Percentiles rank a stretch among this genome's conserved stretches.
Evolutionary conservation across 2,329 filamentous ascomycete species (phyloP).

Genomic region (Aureobasidium lini): DNA sequence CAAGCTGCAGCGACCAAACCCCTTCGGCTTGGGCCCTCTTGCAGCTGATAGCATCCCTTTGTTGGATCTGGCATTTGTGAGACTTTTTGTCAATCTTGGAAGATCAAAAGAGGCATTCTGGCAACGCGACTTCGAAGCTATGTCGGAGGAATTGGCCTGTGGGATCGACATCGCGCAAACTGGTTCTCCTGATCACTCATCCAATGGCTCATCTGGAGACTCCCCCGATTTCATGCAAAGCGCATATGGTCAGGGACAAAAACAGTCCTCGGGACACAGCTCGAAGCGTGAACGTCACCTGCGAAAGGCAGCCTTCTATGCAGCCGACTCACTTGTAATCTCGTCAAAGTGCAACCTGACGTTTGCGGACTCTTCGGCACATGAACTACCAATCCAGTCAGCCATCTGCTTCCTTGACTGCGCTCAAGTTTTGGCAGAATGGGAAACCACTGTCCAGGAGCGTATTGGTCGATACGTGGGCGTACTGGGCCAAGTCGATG

Average conservation of each 20-base stretch:
- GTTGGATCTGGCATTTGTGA: constrained; percentile 83
- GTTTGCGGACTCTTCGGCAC: constrained; percentile 73
- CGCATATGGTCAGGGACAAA: constrained; percentile 20
- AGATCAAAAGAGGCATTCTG: constrained; percentile 89
- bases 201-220: constrained; percentile 43
- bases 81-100: constrained; percentile 87
- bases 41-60: constrained; percentile 87
- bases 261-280: constrained; percentile 20
- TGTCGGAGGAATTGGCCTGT: constrained; percentile 77
- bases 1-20: constrained; percentile 75
- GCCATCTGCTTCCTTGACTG: constrained; percentile 92
- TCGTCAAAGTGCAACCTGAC: constrained; percentile 79
- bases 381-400: constrained; percentile 81
- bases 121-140: constrained; percentile 85
- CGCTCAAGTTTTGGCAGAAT: constrained; percentile 87
- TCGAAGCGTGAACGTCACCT: constrained; percentile 68
- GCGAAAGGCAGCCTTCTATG: constrained; percentile 90
- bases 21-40: constrained; percentile 70
- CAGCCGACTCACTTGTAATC: constrained; percentile 83
- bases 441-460: constrained; percentile 88
- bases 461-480: constrained; percentile 86
- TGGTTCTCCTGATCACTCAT: constrained; percentile 14
- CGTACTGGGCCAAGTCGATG: constrained; percentile 72
- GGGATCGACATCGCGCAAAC: constrained; percentile 70
- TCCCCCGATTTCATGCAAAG: constrained; percentile 18